Evolutionary conservation across 2,329 filamentous ascomycete genomes (phyloP).

Genomic region (Neurospora sp.): DNA sequence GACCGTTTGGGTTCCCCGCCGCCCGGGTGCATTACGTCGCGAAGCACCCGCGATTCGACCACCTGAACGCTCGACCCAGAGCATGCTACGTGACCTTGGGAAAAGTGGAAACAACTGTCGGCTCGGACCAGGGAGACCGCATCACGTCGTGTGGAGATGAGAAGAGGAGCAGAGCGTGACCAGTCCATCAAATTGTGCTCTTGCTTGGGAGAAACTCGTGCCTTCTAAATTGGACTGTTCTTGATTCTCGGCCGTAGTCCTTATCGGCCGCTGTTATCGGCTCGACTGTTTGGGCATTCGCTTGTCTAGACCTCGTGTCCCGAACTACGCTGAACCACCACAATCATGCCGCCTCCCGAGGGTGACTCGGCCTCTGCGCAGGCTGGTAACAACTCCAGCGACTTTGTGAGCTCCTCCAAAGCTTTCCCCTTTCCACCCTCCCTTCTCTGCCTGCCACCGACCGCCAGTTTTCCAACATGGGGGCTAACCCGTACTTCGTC

Average conservation of each 20-base stretch:
- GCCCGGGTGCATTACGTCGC: not conserved
- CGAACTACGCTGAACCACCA: constrained; percentile 3
- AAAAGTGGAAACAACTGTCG: constrained; percentile 1
- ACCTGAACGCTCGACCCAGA: not conserved
- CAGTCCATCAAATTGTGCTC: constrained; percentile 6
- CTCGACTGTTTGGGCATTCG: constrained; percentile 1
- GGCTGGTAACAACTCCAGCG: constrained; percentile 72
- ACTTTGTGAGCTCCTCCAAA: constrained; percentile 67
- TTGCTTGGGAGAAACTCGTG: constrained; percentile 6
- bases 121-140: constrained; percentile 1
- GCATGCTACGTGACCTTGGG: not conserved
- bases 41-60: not conserved
- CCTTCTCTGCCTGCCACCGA: not conserved
- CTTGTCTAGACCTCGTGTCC: constrained; percentile 1
- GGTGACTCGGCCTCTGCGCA: constrained; percentile 25
- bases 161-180: not conserved
- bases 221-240: constrained; percentile 5
- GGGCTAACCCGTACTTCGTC: constrained; percentile 8
- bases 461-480: not conserved
- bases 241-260: not conserved
- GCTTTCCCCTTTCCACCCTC: not conserved
- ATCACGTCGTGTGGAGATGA: constrained; percentile 1
- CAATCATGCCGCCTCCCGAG: constrained; percentile 26
- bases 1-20: not conserved
- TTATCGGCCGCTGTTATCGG: constrained; percentile 6